Base-by-base conservation (phyloP, 257 asterid species). In the Nemophila menziesii region DNA sequence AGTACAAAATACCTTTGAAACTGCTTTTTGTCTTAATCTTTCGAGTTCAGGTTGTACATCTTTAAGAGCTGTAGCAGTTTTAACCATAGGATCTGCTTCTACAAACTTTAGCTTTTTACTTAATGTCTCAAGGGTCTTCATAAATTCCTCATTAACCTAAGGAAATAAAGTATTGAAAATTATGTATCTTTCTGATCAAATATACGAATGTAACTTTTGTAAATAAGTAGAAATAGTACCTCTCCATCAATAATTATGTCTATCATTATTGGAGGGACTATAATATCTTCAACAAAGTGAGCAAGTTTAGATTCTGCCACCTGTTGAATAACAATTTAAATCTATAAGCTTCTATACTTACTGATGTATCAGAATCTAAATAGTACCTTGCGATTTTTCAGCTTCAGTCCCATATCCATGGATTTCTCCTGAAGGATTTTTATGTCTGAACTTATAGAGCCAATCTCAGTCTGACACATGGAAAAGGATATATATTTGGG, bases 371-470 rank as follows among this genome's bases (percentile, higher is more conserved):
- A 41, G n/a, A 41, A 3, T 2, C 62, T 33, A 43, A 1, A 36
- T 3, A 15, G 57, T 74, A 85, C 99, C 96, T 85, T 90, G 58
- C 96, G 94, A 70, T 90, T 90, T 70, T 85, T 90, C 65, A 90
- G 73, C 79, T 78, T 90, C 55, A 90, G 84, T 51, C 99, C 99
- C 99, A 85, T 90, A 72, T 85, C 92, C 96, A 85, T 78, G 38
- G 96, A 90, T 75, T 82, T 81, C 67, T 85, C 99, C 64, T 90
- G 99, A 56, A 90, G 96, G 59, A 81, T 70, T 75, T 90, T 90
- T 67, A 90, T 90, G 49, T 90, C 86, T 19, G 93, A 90, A 64
- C 99, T 90, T 70, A 90, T 90, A 38, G 99, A 82, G 50, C 99
- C 99, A 66, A 90, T 85, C 78, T 90, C 99, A 20, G 63, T 70